Percentiles rank a stretch among this genome's conserved stretches.
Conservation (phyloP, 140 eudicot genomes). For the Erigeron philadelphicus region DNA sequence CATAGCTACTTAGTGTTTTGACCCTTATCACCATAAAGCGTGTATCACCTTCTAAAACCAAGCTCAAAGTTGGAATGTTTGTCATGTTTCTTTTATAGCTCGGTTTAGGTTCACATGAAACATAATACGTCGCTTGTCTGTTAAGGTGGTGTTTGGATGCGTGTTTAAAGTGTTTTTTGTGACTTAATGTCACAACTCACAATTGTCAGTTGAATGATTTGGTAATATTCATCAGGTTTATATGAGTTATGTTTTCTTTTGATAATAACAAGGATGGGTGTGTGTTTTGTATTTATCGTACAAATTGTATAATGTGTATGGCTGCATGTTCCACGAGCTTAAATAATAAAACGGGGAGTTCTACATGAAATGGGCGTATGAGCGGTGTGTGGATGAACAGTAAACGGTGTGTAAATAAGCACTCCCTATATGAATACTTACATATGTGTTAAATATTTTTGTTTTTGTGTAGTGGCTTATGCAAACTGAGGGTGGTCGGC, state of each 20-base stretch:
- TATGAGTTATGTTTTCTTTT: neutral
- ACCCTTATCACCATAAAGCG: too few species aligned
- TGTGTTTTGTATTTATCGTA: too few species aligned
- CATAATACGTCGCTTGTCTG: neutral
- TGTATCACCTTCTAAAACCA: too few species aligned
- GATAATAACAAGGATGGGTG: too few species aligned
- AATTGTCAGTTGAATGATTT: neutral
- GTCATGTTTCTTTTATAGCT: neutral
- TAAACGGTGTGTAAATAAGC: too few species aligned
- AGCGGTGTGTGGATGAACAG: too few species aligned
- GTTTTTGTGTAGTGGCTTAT: constrained; percentile 65
- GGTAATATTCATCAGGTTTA: neutral
- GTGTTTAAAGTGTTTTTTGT: neutral
- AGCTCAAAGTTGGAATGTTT: neutral
- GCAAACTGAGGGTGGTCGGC: constrained; percentile 74
- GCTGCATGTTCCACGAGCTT: too few species aligned
- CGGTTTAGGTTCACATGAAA: neutral
- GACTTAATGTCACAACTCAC: neutral
- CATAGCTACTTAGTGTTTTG: too few species aligned
- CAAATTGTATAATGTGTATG: too few species aligned
- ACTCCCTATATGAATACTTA: neutral
- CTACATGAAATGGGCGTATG: too few species aligned
- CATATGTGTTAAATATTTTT: neutral
- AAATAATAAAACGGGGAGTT: neutral
- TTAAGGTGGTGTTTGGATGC: neutral